Evolutionary conservation across 371 early-diverging fungal genomes (phyloP).

Genomic region (Rhizopus stolonifer): DNA sequence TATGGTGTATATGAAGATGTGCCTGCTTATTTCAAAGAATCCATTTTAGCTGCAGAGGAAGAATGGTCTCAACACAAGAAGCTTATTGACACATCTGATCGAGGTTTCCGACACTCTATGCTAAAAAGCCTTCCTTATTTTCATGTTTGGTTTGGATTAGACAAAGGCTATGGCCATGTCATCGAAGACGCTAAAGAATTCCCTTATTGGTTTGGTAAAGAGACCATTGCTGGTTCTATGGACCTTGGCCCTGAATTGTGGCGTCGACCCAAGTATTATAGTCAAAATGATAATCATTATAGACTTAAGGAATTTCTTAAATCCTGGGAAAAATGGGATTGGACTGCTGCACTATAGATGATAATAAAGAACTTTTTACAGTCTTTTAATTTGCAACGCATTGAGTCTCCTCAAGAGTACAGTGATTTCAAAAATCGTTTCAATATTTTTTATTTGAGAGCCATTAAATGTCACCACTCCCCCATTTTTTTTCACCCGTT

Average conservation of each 20-base stretch:
- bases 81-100: slow-evolving; percentile 76
- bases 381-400: too few relatives aligned
- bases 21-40: slow-evolving; percentile 88
- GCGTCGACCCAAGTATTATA: slow-evolving; percentile 66
- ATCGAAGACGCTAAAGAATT: slow-evolving; percentile 85
- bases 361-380: background rate
- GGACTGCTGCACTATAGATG: slow-evolving; percentile 64
- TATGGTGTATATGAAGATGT: slow-evolving; percentile 72
- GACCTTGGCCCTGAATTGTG: slow-evolving; percentile 77
- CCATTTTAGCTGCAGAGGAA: slow-evolving; percentile 68
- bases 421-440: too few relatives aligned
- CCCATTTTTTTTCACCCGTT: too few relatives aligned
- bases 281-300: slow-evolving; percentile 53
- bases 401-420: too few relatives aligned
- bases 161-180: slow-evolving; percentile 92
- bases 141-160: slow-evolving; percentile 93
- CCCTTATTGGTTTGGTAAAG: slow-evolving; percentile 82
- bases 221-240: slow-evolving; percentile 78
- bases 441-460: too few relatives aligned
- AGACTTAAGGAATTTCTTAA: slow-evolving; percentile 68
- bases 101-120: slow-evolving; percentile 73
- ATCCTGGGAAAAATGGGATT: slow-evolving; percentile 79
- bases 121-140: slow-evolving; percentile 86
- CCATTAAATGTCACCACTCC: too few relatives aligned
- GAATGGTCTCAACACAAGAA: slow-evolving; percentile 95